Evolutionary conservation across 73 alveolate genomes (phyloP), one percentile per base, ranked within the genome.

Genomic region (Tetrahymena malaccensis): DNA sequence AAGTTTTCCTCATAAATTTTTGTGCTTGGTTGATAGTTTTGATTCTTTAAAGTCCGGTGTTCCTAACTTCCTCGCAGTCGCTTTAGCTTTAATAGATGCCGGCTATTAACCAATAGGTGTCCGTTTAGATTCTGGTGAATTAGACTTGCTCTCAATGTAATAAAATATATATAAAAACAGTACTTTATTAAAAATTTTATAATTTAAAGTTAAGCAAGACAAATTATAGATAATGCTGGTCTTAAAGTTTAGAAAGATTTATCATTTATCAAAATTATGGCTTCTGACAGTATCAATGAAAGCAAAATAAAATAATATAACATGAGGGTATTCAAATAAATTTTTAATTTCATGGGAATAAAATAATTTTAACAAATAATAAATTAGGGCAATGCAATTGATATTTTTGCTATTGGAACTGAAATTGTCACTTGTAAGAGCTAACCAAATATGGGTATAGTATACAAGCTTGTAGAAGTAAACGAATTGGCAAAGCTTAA

Each of bases 11-110:
- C 56, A 84, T 21, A 95, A 94, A 31, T 94, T 97, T 94, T 43
- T 97, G 4, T 96, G 98, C 35, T 89, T 97, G 37, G 97, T 97
- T 4, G 99, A 97, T 44, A 94, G 98, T 0, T 97, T 96, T 84
- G 94, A 97, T 33, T 97, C 99, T 16, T 57, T 97, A 27, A 85
- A 96, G 33, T 94, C 97, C 19, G 99, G 99, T 34, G 96, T 97
- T 17, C 97, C 96, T 38, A 97, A 97, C 93, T 97, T 97, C 97
- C 34, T 97, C 5, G 94, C 96, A 70, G 98, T 97, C 13, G 96
- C 89, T 70, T n/a, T 70, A 4, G 89, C 89, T 70, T 70, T 70
- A n/a, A 22, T 70, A 70, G 89, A 70, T 27, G 89, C 89, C 25
- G 89, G 89, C 89, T 70, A 70, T 70, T 19, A n/a, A 9, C 89